Base-by-base conservation (phyloP, 2,329 filamentous ascomycete species). In the Dothiorella sarmentorum region DNA sequence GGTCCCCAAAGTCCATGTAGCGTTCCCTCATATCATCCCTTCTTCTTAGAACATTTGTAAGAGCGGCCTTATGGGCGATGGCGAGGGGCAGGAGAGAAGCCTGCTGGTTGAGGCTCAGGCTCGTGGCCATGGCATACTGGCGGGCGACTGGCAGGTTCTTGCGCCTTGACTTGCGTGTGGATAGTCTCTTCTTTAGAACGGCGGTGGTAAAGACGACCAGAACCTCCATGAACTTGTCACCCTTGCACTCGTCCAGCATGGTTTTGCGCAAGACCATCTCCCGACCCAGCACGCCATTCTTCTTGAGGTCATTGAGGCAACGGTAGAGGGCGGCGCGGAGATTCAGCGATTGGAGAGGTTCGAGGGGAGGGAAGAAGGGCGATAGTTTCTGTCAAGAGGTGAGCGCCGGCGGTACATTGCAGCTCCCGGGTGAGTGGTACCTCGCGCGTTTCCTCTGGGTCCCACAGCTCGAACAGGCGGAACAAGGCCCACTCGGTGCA, bases 181-280 rank as follows among this genome's bases (percentile, higher is more conserved):
- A 76, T 1, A 89, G 74, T 0, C 83, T 73, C 67, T 87, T 91
- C 68, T 89, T 89, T 62, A 97, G 72, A 0, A 96, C 91, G 0
- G 85, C 83, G 13, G 89, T 89, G 1, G 93, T 97, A 67, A 99
- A 95, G 0, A 85, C 80, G 3, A 90, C 85, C 26, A 97, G 80
- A 1, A 96, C 77, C 69, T 99, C 94, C 69, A 92, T 91, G 57
- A 97, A 84, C 63, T 90, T 87, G 57, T 96, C 91, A 5, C 93
- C 93, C 64, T 89, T 92, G 75, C 94, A 99, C 66, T 99, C 93
- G 69, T 99, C 94, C 53, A 99, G 79, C 90, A 97, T 96, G 0
- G 91, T 96, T 77, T 96, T 97, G 53, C 94, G 85, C 29, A 97
- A 76, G 0, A 95, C 83, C 0, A 84, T 83, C 68, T 96, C 91